Base-by-base conservation (phyloP, 495 filamentous ascomycete genomes). In the Xylaria grammica region DNA sequence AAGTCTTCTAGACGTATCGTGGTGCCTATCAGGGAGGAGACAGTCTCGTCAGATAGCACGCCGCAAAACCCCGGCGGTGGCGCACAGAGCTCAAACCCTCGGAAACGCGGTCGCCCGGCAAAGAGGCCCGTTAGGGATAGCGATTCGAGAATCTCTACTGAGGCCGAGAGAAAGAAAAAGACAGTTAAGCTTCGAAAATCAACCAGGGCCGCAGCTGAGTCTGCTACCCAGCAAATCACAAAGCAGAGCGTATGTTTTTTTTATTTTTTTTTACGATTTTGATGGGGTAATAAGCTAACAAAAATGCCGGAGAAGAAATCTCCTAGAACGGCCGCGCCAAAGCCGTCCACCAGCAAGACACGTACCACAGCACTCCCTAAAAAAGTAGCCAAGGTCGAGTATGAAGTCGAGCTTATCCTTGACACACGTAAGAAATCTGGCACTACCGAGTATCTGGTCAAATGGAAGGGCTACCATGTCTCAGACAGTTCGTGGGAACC, bases 401-500 rank as follows among this genome's bases (percentile, higher is more conserved):
- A 63, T 45, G 76, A 78, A 44, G 79, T 81, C 2, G 77, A 81
- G 65, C 49, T 50, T 0, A 81, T 81, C 22, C 36, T 78, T 2
- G 72, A 73, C 7, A 70, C 66, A 6, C 49, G 48, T 4, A 67
- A 65, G 50, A 69, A 72, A n/a, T 74, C 69, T 3, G 67, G 68
- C 60, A 65, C 72, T 53, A 73, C 71, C 45, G 50, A 72, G 62
- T 82, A 78, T 54, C 48, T 67, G 1, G 71, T 82, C 36, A 79
- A 82, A 69, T 83, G 79, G 81, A 75, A 75, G 61, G 74, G 74
- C 0, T 80, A 70, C 53, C 27, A 66, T 2, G 54, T 40, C 5
- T 52, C 42, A 20, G 65, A 77, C 0, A 82, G 75, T 64, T 78
- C 77, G 2, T 82, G 80, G 81, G 79, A 82, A 68, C 76, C 79